phyloP scores from a whole-genome alignment of 2,329 filamentous ascomycete species.

The Alternaria dauci region DNA sequence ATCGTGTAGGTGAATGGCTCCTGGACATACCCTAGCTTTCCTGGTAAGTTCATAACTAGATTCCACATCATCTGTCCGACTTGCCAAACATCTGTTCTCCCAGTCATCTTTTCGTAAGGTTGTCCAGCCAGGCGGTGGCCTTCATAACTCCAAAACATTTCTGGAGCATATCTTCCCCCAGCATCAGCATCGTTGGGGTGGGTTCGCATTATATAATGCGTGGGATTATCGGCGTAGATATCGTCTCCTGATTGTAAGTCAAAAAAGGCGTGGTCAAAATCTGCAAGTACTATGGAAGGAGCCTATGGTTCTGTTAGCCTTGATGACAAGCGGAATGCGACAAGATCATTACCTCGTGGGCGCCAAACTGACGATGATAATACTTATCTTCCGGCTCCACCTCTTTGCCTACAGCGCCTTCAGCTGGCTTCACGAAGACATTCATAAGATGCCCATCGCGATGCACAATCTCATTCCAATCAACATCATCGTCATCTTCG shows the following conservation, averaged over 20 bases:
- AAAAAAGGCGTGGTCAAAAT: conserved; percentile 14
- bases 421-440: conserved; percentile 8
- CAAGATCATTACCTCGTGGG: neutral
- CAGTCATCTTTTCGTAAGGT: neutral
- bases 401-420: neutral
- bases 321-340: neutral
- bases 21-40: neutral
- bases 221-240: conserved; percentile 12
- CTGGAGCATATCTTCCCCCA: neutral
- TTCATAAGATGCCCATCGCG: conserved; percentile 6
- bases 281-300: conserved; percentile 5
- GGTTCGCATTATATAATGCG: neutral
- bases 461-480: conserved; percentile 14
- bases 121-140: neutral
- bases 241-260: conserved; percentile 9
- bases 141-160: neutral
- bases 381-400: too few species aligned
- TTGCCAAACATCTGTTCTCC: conserved; percentile 5
- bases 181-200: neutral
- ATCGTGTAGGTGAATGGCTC: neutral
- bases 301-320: neutral
- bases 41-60: neutral
- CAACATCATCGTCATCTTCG: neutral
- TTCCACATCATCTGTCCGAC: conserved; percentile 12
- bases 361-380: neutral